A percentile compares a stretch with the other conserved stretches of the same genome.
Evolutionary conservation across 2,329 filamentous ascomycete genomes (phyloP).

Genomic region (Neopestalotiopsis clavispora): DNA sequence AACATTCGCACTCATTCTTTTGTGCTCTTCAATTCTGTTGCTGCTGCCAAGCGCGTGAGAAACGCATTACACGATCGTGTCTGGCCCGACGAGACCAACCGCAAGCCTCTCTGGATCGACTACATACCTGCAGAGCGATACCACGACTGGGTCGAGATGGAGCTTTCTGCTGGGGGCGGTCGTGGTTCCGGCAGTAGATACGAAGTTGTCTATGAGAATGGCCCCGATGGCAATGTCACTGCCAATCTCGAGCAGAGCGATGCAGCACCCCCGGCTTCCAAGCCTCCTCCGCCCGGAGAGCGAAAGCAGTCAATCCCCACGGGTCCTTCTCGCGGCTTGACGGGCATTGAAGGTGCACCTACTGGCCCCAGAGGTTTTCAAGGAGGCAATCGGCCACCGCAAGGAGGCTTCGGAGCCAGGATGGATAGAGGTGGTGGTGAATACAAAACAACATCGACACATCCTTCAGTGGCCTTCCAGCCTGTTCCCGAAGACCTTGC

Average conservation of each 20-base stretch:
- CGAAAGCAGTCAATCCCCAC: slow-evolving; percentile 34
- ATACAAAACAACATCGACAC: slow-evolving; percentile 42
- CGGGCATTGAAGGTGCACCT: slow-evolving; percentile 39
- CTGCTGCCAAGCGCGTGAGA: slow-evolving; percentile 78
- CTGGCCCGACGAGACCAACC: slow-evolving; percentile 86
- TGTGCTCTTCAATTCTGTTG: slow-evolving; percentile 69
- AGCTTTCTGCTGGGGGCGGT: slow-evolving; percentile 55
- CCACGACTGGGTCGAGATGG: slow-evolving; percentile 73
- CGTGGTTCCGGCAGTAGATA: slow-evolving; percentile 58
- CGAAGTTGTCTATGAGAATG: slow-evolving; percentile 74
- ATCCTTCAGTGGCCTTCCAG: slow-evolving; percentile 49
- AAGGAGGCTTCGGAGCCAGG: slow-evolving; percentile 24
- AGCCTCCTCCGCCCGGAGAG: slow-evolving; percentile 23
- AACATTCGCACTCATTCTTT: slow-evolving; percentile 88
- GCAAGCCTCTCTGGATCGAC: slow-evolving; percentile 86
- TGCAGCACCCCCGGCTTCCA: slow-evolving; percentile 27
- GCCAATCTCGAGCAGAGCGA: slow-evolving; percentile 60
- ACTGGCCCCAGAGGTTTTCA: slow-evolving; percentile 46
- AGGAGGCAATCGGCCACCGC: slow-evolving; percentile 29
- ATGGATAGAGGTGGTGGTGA: slow-evolving; percentile 27
- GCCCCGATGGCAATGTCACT: slow-evolving; percentile 57
- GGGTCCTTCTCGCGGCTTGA: slow-evolving; percentile 32
- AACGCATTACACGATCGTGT: slow-evolving; percentile 75
- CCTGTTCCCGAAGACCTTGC: slow-evolving; percentile 70
- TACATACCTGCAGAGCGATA: slow-evolving; percentile 82